Evolutionary conservation across 2,329 filamentous ascomycete species (phyloP), one percentile per base, ranked within the genome.

Genomic region (Colletotrichum eleusines): DNA sequence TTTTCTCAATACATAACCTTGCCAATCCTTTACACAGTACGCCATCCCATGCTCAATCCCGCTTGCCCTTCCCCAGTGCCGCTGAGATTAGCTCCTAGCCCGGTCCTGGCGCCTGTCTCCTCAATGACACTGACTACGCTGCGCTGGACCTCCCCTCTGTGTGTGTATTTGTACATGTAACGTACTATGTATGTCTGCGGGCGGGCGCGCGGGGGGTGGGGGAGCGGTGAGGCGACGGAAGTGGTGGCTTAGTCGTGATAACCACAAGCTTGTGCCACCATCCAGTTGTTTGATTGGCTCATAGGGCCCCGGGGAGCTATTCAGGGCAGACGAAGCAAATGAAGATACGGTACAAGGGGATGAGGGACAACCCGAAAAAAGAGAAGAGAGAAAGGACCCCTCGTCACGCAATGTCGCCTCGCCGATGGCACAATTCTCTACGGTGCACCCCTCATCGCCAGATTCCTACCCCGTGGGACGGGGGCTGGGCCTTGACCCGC

Each of bases 221-320:
- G 65, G 16, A 66, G 66, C 66, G 69, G 69, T 72, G 69, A 69
- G 66, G 69, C 61, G 59, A 58, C 23, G 44, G 53, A 63, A 54
- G 58, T 57, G 69, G 69, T 70, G 69, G 69, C 69, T 72, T 72
- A 61, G 69, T 57, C 61, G 60, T 26, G 57, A 66, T 63, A 57
- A 65, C 51, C 54, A 40, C 60, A 60, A 61, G 61, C 69, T 72
- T 70, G 69, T 72, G 69, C 69, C 55, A 70, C 60, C 69, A 18
- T 70, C 40, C 35, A 38, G 23, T n/a, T 14, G n/a, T 66, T n/a
- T 72, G 66, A 72, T 72, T 66, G 69, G 69, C n/a, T 28, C 11
- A 53, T 53, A 38, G 20, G 38, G 53, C 7, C 23, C 58, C 62
- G 44, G 67, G 42, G 64, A 54, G 68, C 64, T 71, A 42, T 63